Evolutionary conservation across 2,329 filamentous ascomycete species (phyloP), one percentile per base, ranked within the genome.

Genomic region (Aspergillus quadricinctus): DNA sequence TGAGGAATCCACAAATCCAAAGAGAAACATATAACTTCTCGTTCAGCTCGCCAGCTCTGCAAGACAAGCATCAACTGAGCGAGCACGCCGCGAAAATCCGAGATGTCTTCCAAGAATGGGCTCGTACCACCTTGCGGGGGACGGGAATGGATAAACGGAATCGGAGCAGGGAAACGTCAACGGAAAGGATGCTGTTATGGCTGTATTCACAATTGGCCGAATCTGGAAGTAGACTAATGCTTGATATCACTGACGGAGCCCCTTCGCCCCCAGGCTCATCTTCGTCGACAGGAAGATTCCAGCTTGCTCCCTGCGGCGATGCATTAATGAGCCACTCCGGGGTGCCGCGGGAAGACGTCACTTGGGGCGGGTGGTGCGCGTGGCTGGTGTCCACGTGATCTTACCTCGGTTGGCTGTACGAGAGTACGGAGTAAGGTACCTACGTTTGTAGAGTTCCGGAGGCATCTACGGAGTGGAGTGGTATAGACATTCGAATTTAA

Each of bases 261-360:
- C 31, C 31, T 37, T 37, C 31, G 31, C 31, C 31, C 31, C 31
- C 31, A 14, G 17, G 31, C 31, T 37, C 41, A 19, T 45, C 41
- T 10, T 19, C 40, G 40, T 45, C 41, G n/a, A 29, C 35, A 14
- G 41, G 45, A 31, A 49, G 40, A 45, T 45, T 45, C 41, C 41
- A 19, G 41, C 19, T 53, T 35, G 45, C 54, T 35, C 52, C 52
- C 27, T 53, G 52, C 43, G 52, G 52, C 43, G 31, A 53, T 50
- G 19, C n/a, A n/a, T n/a, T n/a, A n/a, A n/a, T 14, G 29, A 53
- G 43, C 43, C 40, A 23, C 40, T 40, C 37, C 35, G 50, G 7
- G 14, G 17, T 43, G 40, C 35, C 29, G 31, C 54, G 43, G n/a
- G 14, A 25, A 48, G 40, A 57, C 56, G 56, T 57, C 56, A 57